Conservation (phyloP, 768 basidiomycete genomes). For the Suillus brevipes region DNA sequence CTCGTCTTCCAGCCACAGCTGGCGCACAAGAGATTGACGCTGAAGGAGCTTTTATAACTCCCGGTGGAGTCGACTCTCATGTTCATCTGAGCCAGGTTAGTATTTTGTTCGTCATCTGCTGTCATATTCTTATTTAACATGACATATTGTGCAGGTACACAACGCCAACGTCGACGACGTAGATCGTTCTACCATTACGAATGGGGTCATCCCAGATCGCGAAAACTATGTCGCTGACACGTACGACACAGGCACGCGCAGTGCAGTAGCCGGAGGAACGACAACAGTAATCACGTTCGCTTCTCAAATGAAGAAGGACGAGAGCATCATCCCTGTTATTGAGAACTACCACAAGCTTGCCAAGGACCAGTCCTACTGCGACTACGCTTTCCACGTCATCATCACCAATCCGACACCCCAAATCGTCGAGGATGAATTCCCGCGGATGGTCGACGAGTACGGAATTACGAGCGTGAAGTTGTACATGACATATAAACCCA, state of each 20-base stretch:
- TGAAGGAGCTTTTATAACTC: constrained; percentile 36
- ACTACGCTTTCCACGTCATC: constrained; percentile 37
- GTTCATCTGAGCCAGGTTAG: constrained; percentile 35
- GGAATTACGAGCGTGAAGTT: constrained; percentile 37
- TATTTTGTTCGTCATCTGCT: not conserved
- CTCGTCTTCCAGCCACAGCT: constrained; percentile 10
- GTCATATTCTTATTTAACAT: not conserved
- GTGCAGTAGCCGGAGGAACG: constrained; percentile 32
- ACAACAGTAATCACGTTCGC: constrained; percentile 40
- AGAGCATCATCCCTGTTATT: constrained; percentile 27
- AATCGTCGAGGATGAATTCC: constrained; percentile 34
- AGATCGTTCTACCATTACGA: constrained; percentile 6
- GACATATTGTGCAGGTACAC: constrained; percentile 1
- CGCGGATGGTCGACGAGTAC: constrained; percentile 31
- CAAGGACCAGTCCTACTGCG: constrained; percentile 28
- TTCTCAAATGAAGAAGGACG: constrained; percentile 25
- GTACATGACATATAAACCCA: constrained; percentile 37
- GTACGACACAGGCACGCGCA: constrained; percentile 34
- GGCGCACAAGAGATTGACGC: constrained; percentile 35
- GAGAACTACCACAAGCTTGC: constrained; percentile 35
- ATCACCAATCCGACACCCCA: constrained; percentile 34
- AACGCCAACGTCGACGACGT: constrained; percentile 8
- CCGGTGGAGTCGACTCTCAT: constrained; percentile 38
- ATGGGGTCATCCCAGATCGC: constrained; percentile 10
- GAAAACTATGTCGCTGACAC: constrained; percentile 26